These are phyloP conservation scores for Oryza glaberrima DNA, from an alignment of 176 grass and related monocot species.

Conservation along the genomic window DNA sequence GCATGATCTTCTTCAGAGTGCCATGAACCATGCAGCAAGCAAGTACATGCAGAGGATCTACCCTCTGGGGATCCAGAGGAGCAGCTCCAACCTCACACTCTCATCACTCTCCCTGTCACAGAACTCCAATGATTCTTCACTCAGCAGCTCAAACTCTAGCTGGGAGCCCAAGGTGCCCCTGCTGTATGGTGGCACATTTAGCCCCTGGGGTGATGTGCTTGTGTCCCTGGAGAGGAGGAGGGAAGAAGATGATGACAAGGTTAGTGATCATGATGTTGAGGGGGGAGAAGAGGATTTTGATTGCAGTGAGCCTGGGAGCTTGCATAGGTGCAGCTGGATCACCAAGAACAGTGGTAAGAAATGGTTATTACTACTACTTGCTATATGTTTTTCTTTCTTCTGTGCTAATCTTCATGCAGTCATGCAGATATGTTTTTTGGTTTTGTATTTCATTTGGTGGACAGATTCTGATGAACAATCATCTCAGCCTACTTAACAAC, in stretches of 20 bases:
- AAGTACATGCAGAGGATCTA: conserved; percentile 68
- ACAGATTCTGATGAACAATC: conserved; percentile 12
- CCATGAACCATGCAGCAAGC: conserved; percentile 57
- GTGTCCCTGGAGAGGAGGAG: conserved; percentile 51
- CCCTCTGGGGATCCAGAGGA: conserved; percentile 75
- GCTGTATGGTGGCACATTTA: conserved; percentile 69
- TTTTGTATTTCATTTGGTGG: conserved; percentile 10
- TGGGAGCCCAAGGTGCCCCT: conserved; percentile 90
- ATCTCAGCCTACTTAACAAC: not conserved
- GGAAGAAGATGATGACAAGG: conserved; percentile 58
- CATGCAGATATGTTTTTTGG: not conserved
- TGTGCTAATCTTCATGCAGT: not conserved
- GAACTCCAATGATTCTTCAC: conserved; percentile 93
- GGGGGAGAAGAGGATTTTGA: conserved; percentile 48
- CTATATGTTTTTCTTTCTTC: not conserved
- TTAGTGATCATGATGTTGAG: conserved; percentile 49
- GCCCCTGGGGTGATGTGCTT: conserved; percentile 49
- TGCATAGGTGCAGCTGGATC: conserved; percentile 94
- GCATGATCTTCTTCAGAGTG: conserved; percentile 44
- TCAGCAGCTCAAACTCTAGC: conserved; percentile 87
- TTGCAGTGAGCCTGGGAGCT: conserved; percentile 54
- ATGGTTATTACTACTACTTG: not conserved
- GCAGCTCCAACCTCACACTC: conserved; percentile 73
- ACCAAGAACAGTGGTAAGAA: conserved; percentile 86
- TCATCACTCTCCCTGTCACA: conserved; percentile 95